Evolutionary conservation across 2,329 filamentous ascomycete species (phyloP).

Genomic region (Apiospora sp.): DNA sequence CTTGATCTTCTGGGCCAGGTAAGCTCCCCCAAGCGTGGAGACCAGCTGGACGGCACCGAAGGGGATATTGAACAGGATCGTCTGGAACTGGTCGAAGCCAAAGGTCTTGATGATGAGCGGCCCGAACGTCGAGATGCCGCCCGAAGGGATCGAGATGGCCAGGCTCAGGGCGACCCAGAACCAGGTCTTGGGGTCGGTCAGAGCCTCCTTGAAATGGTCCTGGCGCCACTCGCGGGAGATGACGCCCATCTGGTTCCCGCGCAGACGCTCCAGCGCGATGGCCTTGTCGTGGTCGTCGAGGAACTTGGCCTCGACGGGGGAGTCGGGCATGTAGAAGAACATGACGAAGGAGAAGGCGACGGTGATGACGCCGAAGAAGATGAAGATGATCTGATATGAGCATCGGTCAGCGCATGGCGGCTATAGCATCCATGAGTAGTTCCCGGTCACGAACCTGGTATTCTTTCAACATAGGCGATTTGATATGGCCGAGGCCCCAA

Average conservation of each 20-base stretch:
- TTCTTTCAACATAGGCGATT: constrained; percentile 51
- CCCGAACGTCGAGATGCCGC: constrained; percentile 62
- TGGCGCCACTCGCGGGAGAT: constrained; percentile 60
- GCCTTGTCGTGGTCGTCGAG: constrained; percentile 59
- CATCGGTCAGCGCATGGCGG: constrained; percentile 11
- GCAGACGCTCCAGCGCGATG: constrained; percentile 61
- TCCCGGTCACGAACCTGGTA: constrained; percentile 36
- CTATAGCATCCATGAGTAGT: neutral
- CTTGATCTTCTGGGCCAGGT: constrained; percentile 56
- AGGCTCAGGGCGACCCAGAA: constrained; percentile 63
- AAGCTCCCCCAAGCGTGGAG: constrained; percentile 61
- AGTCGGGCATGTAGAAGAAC: constrained; percentile 58
- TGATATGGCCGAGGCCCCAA: constrained; percentile 66
- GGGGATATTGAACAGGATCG: constrained; percentile 63
- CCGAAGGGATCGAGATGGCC: constrained; percentile 61
- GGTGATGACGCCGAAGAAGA: constrained; percentile 61
- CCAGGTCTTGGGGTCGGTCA: constrained; percentile 67
- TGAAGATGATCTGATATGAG: constrained; percentile 57
- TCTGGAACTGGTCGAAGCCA: constrained; percentile 58
- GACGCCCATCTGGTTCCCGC: constrained; percentile 63
- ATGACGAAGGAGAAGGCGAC: constrained; percentile 55
- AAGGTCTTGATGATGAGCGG: constrained; percentile 61
- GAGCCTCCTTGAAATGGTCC: constrained; percentile 60
- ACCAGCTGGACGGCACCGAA: constrained; percentile 64
- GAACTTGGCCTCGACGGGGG: constrained; percentile 58